Base-by-base conservation (phyloP, 768 basidiomycete genomes). In the Kwoniella newhampshirensis region DNA sequence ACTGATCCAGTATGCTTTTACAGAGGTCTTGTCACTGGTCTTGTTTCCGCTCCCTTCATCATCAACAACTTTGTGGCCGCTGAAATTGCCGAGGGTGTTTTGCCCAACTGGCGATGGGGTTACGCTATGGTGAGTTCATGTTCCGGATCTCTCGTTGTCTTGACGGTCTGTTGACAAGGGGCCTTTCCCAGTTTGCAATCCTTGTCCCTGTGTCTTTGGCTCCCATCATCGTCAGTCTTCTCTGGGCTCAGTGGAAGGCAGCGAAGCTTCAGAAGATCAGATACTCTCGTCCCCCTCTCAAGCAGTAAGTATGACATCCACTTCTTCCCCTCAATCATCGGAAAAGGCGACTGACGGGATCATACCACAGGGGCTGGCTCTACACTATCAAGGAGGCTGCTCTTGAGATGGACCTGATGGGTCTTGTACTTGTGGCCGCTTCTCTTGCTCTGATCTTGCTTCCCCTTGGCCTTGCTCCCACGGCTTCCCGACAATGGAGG, bases 31-130 rank as follows among this genome's bases (percentile, higher is more conserved):
- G 68, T 70, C 30, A 58, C 65, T 32, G 66, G 70, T 59, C 62
- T 68, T 25, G 67, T 72, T 37, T 70, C 67, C 25, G 66, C 76
- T 7, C 75, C 76, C 21, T 77, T 77, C 62, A 73, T 77, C 63
- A 67, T 77, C 67, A 77, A 75, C 63, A 75, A 75, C 28, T 78
- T 79, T 46, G 70, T 79, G 23, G 64, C 75, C 0, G 73, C 78
- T 8, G 76, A 78, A 55, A 77, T 80, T 40, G 73, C 72, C 2
- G 60, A 73, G 21, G 64, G 62, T 17, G 63, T 76, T 28, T 54
- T 75, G 13, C 71, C 74, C 9, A 69, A 75, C 44, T 64, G 70
- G 63, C 64, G 77, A 67, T 79, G 77, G 77, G 79, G 78, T 25
- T 78, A 79, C 64, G 76, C 65, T 25, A 74, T 78, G 74, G 65